Evolutionary conservation across 768 basidiomycete genomes (phyloP).

Genomic region (Kwoniella bestiolae): DNA sequence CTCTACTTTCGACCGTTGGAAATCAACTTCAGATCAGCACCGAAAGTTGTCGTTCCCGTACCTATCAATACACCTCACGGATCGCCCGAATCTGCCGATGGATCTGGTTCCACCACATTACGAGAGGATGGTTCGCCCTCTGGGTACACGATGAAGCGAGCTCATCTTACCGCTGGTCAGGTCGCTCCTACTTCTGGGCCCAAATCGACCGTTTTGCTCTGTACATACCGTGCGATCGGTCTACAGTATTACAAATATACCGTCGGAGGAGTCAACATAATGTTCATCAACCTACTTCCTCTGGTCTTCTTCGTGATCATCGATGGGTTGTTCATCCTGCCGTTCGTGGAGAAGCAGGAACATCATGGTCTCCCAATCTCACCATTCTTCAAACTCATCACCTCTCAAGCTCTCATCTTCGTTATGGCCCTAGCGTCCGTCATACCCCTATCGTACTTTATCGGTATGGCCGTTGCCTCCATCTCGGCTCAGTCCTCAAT

Average conservation of each 20-base stretch:
- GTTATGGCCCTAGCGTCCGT: conserved; percentile 81
- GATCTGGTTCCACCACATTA: conserved; percentile 32
- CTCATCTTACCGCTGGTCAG: conserved; percentile 82
- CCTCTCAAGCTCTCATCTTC: conserved; percentile 80
- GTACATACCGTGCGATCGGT: conserved; percentile 89
- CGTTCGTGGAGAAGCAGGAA: conserved; percentile 68
- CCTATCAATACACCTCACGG: conserved; percentile 33
- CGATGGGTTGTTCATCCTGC: conserved; percentile 81
- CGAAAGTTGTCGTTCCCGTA: conserved; percentile 64
- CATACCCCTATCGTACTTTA: conserved; percentile 97
- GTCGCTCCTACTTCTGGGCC: conserved; percentile 77
- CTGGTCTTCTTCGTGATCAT: conserved; percentile 95
- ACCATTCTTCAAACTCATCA: conserved; percentile 69
- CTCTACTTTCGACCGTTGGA: conserved; percentile 76
- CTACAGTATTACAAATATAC: conserved; percentile 98
- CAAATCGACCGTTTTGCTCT: conserved; percentile 84
- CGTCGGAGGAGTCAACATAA: conserved; percentile 95
- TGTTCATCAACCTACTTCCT: conserved; percentile 93
- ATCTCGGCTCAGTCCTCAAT: conserved; percentile 99
- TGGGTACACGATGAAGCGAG: conserved; percentile 66
- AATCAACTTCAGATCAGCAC: conserved; percentile 92
- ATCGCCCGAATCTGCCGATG: conserved; percentile 21
- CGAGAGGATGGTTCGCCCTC: conserved; percentile 58
- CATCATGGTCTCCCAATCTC: conserved; percentile 66
- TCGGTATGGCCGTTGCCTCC: conserved; percentile 98